Percentiles rank a stretch among this genome's conserved stretches.
These are phyloP conservation scores for Cicer pinnatifidum DNA, from an alignment of 306 rosid genomes.

Conservation along the genomic window DNA sequence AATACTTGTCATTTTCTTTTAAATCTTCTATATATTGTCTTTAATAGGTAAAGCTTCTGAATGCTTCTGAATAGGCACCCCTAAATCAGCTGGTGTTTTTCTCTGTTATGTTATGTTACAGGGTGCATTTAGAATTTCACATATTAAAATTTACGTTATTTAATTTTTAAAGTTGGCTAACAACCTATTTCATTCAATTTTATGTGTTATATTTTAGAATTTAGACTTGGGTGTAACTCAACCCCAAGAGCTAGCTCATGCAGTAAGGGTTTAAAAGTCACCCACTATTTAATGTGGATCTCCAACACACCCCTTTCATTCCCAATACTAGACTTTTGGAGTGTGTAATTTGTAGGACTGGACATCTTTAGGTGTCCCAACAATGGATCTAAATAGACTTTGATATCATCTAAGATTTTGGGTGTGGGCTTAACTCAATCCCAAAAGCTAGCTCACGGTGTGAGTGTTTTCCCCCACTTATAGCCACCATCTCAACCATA, in stretches of 20 bases:
- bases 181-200: neutral
- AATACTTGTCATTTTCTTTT: conserved; percentile 32
- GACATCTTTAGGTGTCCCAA: neutral
- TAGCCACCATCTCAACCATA: neutral
- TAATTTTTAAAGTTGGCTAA: conserved; percentile 8
- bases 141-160: conserved; percentile 11
- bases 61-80: conserved; percentile 23
- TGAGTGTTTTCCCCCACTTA: neutral
- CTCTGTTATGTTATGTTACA: neutral
- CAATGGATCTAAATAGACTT: neutral
- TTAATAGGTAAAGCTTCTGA: conserved; percentile 10
- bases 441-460: neutral
- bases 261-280: neutral
- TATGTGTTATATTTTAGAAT: neutral
- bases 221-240: neutral
- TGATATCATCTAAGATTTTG: neutral
- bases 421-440: neutral
- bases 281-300: neutral
- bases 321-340: neutral
- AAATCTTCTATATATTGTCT: conserved; percentile 30
- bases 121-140: conserved; percentile 13
- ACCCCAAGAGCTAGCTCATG: neutral
- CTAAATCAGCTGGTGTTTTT: conserved; percentile 19
- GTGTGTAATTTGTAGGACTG: neutral
- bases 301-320: neutral